Percentiles rank a stretch among this genome's conserved stretches.
Evolutionary conservation across 257 asterid genomes (phyloP).

Genomic region (Henckelia pumila): DNA sequence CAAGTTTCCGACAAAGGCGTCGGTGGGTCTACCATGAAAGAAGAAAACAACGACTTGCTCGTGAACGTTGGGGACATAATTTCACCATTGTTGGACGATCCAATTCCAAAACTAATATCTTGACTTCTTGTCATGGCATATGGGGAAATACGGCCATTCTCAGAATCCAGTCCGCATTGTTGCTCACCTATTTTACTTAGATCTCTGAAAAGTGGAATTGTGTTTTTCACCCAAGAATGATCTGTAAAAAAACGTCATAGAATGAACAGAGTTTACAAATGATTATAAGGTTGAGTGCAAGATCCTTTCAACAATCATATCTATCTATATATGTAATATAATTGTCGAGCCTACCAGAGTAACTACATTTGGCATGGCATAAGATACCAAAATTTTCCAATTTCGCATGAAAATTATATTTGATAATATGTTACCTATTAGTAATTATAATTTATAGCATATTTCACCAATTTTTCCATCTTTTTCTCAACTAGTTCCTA

Average conservation of each 20-base stretch:
- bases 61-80: constrained; percentile 36
- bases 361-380: too few species aligned
- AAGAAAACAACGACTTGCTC: constrained; percentile 55
- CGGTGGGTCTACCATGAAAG: constrained; percentile 34
- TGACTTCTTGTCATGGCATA: constrained; percentile 44
- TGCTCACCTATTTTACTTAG: constrained; percentile 18
- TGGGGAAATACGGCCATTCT: constrained; percentile 24
- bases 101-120: constrained; percentile 63
- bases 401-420: too few species aligned
- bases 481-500: too few species aligned
- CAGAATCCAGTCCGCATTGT: constrained; percentile 26
- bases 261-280: not conserved
- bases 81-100: constrained; percentile 35
- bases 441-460: too few species aligned
- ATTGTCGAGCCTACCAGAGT: too few species aligned
- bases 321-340: too few species aligned
- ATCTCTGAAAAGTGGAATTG: constrained; percentile 21
- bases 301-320: not conserved
- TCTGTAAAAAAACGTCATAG: constrained; percentile 31
- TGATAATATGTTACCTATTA: too few species aligned
- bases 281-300: not conserved
- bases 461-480: too few species aligned
- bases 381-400: too few species aligned
- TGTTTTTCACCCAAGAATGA: constrained; percentile 56
- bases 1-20: constrained; percentile 34